These are phyloP conservation scores for Colletotrichum phormii DNA, from an alignment of 2,329 filamentous ascomycete genomes.

Conservation along the genomic window DNA sequence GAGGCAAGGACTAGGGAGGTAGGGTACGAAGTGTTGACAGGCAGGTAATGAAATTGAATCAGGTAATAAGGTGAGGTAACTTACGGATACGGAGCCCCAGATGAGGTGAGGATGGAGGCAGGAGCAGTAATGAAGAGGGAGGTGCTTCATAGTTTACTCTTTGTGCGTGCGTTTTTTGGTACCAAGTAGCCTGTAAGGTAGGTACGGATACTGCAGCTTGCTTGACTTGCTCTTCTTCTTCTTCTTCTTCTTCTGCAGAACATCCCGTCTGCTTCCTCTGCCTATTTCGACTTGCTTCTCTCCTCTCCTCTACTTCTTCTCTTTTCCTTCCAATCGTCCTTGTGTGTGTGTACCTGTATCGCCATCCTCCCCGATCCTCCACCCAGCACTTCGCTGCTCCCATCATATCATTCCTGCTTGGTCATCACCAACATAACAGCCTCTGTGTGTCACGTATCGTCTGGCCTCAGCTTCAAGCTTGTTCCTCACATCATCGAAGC, in stretches of 20 bases:
- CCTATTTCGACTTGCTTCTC: not conserved
- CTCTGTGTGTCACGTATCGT: slow-evolving; percentile 6
- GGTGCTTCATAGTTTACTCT: not conserved
- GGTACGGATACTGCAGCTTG: not conserved
- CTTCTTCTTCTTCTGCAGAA: not conserved
- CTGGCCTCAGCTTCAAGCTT: not conserved
- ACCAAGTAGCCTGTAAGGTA: no score
- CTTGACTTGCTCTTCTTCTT: not conserved
- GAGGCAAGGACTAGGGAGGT: not conserved
- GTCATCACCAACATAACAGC: not conserved
- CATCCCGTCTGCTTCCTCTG: not conserved
- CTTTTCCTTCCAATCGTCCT: not conserved
- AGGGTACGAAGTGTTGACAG: not conserved
- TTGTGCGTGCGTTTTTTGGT: not conserved
- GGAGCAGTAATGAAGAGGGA: not conserved
- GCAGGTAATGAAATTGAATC: not conserved
- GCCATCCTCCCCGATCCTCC: not conserved
- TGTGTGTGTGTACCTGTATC: no score
- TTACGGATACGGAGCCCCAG: not conserved
- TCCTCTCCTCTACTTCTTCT: not conserved
- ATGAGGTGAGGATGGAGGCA: not conserved
- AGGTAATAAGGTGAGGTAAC: not conserved
- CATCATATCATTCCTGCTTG: not conserved
- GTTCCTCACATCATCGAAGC: not conserved
- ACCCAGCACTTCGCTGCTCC: not conserved